Base-by-base conservation (phyloP, 169 alveolate genomes). In the Theileria parva region DNA sequence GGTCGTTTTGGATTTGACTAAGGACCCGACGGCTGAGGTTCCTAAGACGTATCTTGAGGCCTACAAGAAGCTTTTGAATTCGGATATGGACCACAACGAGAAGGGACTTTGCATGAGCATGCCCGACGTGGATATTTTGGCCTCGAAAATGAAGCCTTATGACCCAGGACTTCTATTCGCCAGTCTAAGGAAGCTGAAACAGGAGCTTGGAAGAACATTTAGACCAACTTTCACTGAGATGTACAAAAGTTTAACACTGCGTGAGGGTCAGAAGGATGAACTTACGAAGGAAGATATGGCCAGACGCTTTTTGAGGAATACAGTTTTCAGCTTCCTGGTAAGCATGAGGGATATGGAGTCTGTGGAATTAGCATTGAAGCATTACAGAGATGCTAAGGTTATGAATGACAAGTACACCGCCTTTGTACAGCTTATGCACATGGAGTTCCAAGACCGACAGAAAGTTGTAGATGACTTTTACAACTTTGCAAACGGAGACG, bases 281-380 rank as follows among this genome's bases (percentile, higher is more conserved):
- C 37, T 85, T 19, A 79, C 71, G 27, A 85, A 77, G 85, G 91
- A 77, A 21, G 86, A 77, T 37, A 85, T 85, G 86, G 84, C 87
- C n/a, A 51, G 87, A 0, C 64, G 91, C 25, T 60, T 50, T 32
- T 34, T 85, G 79, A 74, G 91, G 76, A 85, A 85, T 39, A 78
- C 87, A 32, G 64, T 78, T 0, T 71, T 85, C 72, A 61, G 81
- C 37, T 85, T 77, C 75, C 71, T 85, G 74, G 86, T 79, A 0
- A 25, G 76, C 34, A 37, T 61, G 23, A 53, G 85, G 19, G 91
- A 78, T 34, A 72, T 55, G 61, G 79, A 65, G 2, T 81, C 86
- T 7, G 91, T 78, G 15, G 87, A 85, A 65, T 73, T 85, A 21
- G 86, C 85, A 13, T 51, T 65, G 19, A 23, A 39, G 13, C 91